Base-by-base conservation (phyloP, 331 rosid species). In the Arachis monticola region DNA sequence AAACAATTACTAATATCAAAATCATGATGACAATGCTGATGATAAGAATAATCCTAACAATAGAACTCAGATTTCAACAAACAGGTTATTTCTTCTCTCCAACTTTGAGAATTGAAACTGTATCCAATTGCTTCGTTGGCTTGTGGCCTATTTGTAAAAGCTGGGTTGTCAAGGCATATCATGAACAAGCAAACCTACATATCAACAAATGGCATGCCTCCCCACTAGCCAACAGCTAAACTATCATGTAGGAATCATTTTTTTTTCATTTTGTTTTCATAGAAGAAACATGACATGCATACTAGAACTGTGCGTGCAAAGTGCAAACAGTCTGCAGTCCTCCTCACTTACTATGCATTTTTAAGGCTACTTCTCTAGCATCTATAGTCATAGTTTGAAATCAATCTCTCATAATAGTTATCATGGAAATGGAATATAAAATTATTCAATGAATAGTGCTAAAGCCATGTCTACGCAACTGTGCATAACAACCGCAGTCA, bases 31-130 rank as follows among this genome's bases (percentile, higher is more conserved):
- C 4, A 2, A 35, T 35, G 40, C 0, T 35, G 4, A 35, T 2
- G 40, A 35, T 35, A 5, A 35, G 3, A 35, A 35, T 35, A 35
- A 35, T 35, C 40, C 3, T 35, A 35, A 5, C 40, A 35, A 3
- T 4, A 51, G 64, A 70, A 48, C 56, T 3, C 40, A 17, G 63
- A 69, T 45, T 69, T 70, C 59, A 64, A 31, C 22, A 6, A 42
- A 31, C 10, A 11, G 46, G 53, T 14, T 6, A 8, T 61, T 63
- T 22, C 53, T 30, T 41, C 13, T 13, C 40, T 52, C 17, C 6
- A 61, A 51, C 10, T 67, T 60, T 74, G 60, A 74, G 45, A 74
- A 59, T 67, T 60, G 46, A 40, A 8, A 73, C 60, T n/a, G 22
- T 8, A 50, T 59, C 60, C 51, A 12, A 31, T 60, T 0, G 11